Conservation (phyloP, 192 early-diverging fungal genomes). For the Coemansia biformis region DNA sequence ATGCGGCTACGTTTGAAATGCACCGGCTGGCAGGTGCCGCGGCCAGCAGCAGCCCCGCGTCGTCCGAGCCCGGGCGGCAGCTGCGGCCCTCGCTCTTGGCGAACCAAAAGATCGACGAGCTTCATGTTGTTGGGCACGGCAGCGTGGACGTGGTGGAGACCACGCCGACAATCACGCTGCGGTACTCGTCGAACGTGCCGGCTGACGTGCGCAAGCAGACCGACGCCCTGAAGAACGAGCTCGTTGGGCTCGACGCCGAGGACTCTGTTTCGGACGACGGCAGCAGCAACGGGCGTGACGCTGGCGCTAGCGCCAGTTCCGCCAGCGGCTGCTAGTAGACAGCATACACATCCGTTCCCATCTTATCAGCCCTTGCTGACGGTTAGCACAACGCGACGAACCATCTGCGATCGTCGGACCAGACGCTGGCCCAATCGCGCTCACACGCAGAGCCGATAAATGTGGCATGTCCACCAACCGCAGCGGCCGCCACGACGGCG, state of each 20-base stretch:
- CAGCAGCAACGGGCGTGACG: constrained; percentile 19
- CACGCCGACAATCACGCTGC: constrained; percentile 42
- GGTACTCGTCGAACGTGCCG: constrained; percentile 46
- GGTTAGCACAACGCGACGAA: too few relatives aligned
- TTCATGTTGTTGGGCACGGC: constrained; percentile 44
- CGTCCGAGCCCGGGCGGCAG: constrained; percentile 3
- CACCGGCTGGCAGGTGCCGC: constrained; percentile 12
- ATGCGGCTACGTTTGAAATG: constrained; percentile 40
- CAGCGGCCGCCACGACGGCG: too few relatives aligned
- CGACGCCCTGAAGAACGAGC: constrained; percentile 46
- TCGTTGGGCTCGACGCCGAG: constrained; percentile 42
- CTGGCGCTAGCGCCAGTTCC: neutral
- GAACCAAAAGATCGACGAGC: constrained; percentile 42
- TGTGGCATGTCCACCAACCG: too few relatives aligned
- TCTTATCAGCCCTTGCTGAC: too few relatives aligned
- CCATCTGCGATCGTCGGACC: too few relatives aligned
- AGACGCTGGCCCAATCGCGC: too few relatives aligned
- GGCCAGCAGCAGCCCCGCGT: neutral
- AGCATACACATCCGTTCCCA: too few relatives aligned
- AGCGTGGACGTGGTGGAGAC: constrained; percentile 45
- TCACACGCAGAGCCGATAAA: too few relatives aligned
- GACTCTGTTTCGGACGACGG: constrained; percentile 28
- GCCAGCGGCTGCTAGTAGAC: too few relatives aligned
- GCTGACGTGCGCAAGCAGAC: constrained; percentile 44
- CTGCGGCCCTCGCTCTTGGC: constrained; percentile 29